Percentiles rank a stretch among this genome's conserved stretches.
phyloP scores from a whole-genome alignment of 2,329 filamentous ascomycete species.

The Pseudomassariella vexata region DNA sequence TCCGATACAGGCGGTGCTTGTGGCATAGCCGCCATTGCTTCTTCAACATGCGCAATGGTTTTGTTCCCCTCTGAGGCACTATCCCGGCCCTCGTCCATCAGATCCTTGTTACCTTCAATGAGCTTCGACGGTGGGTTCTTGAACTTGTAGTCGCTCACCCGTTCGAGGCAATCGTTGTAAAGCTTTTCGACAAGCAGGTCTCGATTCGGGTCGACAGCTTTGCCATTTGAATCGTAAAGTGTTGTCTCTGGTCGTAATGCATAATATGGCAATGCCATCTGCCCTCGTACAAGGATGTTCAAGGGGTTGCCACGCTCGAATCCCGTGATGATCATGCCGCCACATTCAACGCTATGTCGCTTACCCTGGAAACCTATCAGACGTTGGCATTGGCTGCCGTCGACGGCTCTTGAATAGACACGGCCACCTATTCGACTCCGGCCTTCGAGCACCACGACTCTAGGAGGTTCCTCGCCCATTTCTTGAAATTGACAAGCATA shows the following conservation, averaged over 20 bases:
- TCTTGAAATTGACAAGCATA: constrained; percentile 64
- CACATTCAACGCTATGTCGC: constrained; percentile 86
- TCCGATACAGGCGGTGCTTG: constrained; percentile 48
- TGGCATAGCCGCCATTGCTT: constrained; percentile 57
- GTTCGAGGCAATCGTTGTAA: constrained; percentile 91
- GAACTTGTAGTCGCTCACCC: constrained; percentile 85
- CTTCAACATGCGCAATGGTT: constrained; percentile 69
- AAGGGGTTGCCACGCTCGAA: constrained; percentile 94
- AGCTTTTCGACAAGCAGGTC: constrained; percentile 84
- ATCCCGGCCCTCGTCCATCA: constrained; percentile 81
- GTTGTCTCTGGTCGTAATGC: constrained; percentile 74
- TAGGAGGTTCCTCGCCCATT: constrained; percentile 62
- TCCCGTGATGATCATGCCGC: constrained; percentile 95
- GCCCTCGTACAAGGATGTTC: constrained; percentile 84
- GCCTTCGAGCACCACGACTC: constrained; percentile 79
- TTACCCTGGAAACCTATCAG: constrained; percentile 50
- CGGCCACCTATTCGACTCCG: constrained; percentile 82
- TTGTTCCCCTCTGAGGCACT: constrained; percentile 62
- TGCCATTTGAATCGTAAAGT: constrained; percentile 80
- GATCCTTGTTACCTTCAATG: constrained; percentile 74
- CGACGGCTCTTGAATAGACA: constrained; percentile 75
- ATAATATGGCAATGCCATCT: constrained; percentile 83
- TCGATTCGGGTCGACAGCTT: constrained; percentile 68
- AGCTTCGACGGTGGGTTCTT: constrained; percentile 64
- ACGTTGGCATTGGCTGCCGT: constrained; percentile 48